Conservation (phyloP, 108 stramenopile species). For the Fistulifera solaris region DNA sequence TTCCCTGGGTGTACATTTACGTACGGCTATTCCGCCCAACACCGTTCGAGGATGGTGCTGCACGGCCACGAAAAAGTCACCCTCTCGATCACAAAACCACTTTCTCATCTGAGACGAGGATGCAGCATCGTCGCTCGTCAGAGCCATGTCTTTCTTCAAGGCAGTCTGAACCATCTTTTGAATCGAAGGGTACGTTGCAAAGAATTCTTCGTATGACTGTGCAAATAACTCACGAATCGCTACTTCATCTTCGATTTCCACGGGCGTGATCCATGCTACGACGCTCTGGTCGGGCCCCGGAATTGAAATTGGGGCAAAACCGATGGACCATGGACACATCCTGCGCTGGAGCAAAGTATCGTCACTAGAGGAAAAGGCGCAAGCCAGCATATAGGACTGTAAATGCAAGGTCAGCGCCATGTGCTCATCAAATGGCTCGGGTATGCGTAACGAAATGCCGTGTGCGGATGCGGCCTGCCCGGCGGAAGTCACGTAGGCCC, state of each 20-base stretch:
- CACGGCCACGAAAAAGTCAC: conserved; percentile 17
- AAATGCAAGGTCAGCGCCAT: conserved; percentile 53
- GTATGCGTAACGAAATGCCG: conserved; percentile 11
- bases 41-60: conserved; percentile 11
- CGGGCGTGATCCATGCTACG: conserved; percentile 3
- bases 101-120: background rate
- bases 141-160: conserved; percentile 44
- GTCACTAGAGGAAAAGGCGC: conserved; percentile 12
- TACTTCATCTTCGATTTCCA: conserved; percentile 25
- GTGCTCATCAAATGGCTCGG: conserved; percentile 74
- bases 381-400: conserved; percentile 39
- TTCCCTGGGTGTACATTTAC: conserved; percentile 18
- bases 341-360: conserved; percentile 3
- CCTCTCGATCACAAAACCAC: background rate
- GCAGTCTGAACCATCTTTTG: conserved; percentile 57
- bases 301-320: too few species aligned
- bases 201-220: conserved; percentile 33
- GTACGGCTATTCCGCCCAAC: conserved; percentile 55
- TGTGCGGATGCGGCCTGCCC: background rate
- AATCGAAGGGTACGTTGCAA: conserved; percentile 46
- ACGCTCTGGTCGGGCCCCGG: background rate
- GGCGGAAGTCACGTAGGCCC: background rate
- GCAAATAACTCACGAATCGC: conserved; percentile 38
- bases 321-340: background rate
- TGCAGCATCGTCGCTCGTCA: background rate